phyloP scores from a whole-genome alignment of 176 grass and related monocot species.

The Oryza rufipogon region DNA sequence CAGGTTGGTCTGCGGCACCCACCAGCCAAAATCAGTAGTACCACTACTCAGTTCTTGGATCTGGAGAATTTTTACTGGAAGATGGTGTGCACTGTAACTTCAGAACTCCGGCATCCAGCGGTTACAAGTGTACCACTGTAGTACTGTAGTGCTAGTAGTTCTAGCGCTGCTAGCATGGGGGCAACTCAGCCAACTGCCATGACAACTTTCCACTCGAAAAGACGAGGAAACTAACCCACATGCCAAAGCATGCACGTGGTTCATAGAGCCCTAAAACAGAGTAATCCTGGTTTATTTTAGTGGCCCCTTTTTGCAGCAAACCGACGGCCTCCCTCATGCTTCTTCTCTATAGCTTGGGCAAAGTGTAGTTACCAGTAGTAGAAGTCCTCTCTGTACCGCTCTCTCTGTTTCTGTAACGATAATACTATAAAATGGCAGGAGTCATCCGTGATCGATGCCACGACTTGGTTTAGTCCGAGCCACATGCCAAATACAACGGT shows the following conservation, averaged over 20 bases:
- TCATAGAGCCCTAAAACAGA: not conserved
- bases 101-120: not conserved
- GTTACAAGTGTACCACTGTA: not conserved
- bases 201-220: not conserved
- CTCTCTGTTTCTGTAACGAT: not conserved
- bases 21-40: constrained; percentile 20
- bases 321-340: not conserved
- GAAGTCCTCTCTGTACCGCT: not conserved
- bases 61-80: not conserved
- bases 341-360: too few species aligned
- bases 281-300: not conserved
- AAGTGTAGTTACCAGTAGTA: not conserved
- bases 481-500: not conserved
- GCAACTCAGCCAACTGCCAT: not conserved
- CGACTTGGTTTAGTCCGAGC: not conserved
- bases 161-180: not conserved
- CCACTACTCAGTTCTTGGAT: not conserved
- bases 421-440: not conserved
- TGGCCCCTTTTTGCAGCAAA: not conserved
- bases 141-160: not conserved
- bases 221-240: not conserved
- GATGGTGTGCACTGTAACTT: not conserved
- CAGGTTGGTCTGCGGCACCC: constrained; percentile 31
- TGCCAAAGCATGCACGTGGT: constrained; percentile 17
- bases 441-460: not conserved